Evolutionary conservation across 495 filamentous ascomycete genomes (phyloP), one percentile per base, ranked within the genome.

Genomic region (Aspergillus hancockii): DNA sequence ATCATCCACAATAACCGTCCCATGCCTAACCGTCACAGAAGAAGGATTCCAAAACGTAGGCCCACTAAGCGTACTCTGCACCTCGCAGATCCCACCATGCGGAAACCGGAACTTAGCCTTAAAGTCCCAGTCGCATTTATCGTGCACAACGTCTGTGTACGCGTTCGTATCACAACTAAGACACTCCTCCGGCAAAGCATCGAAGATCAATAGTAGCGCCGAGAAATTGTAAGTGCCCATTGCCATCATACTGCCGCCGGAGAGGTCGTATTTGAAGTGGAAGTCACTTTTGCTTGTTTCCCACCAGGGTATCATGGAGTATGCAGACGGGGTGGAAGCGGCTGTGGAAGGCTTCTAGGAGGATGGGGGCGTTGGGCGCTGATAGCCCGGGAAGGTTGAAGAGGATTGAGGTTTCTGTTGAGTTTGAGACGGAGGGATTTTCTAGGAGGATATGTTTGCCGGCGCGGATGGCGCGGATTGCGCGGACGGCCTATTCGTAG

Each of bases 311-410:
- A 71, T 18, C 49, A 57, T 60, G 4, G 59, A 60, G 22, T 64
- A 40, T 0, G 60, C 62, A 85, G 7, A 79, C 72, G 2, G 84
- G 85, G 50, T 85, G 80, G 64, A 87, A 88, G 14, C 71, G 67
- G 58, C 71, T 73, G 65, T 86, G 84, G 49, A 84, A 78, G 8
- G 85, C 85, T 68, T 90, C 87, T 3, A 89, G 74, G 0, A 88
- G 62, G 9, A 89, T 75, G 8, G 69, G 67, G 0, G 67, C 69
- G 23, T 59, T 50, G 0, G 58, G 28, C 0, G 60, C 56, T 45
- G 50, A 67, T 18, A 80, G 54, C 16, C 64, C n/a, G 2, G 69
- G 69, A 9, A 69, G 64, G 28, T 54, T 65, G 63, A 78, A 77
- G 0, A 81, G 67, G 14, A 59, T 62, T 3, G 56, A 47, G 0